Evolutionary conservation across 352 stramenopile species (phyloP).

Genomic region (Globisporangium ultimum): DNA sequence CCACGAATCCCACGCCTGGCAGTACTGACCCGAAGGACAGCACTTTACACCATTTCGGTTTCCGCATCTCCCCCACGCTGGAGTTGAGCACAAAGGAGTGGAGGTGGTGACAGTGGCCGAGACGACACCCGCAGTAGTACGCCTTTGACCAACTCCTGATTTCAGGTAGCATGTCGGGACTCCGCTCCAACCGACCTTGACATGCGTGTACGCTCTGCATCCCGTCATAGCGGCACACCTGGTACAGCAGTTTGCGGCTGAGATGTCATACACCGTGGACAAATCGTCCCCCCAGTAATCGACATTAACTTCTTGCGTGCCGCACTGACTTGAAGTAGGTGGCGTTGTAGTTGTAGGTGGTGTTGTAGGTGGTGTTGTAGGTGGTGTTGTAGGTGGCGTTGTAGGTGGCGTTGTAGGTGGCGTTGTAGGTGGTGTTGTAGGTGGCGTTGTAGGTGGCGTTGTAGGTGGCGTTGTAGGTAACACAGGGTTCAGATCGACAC

Average conservation of each 20-base stretch:
- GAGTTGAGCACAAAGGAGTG: background rate
- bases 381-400: background rate
- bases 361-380: too few species aligned
- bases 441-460: too few species aligned
- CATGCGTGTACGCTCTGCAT: constrained; percentile 54
- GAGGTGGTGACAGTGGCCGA: constrained; percentile 5
- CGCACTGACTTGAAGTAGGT: background rate
- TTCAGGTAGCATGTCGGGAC: constrained; percentile 16
- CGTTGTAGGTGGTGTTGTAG: too few species aligned
- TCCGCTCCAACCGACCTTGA: constrained; percentile 21
- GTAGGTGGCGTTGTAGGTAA: too few species aligned
- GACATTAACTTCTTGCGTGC: constrained; percentile 9
- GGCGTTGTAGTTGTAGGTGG: background rate
- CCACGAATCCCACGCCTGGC: constrained; percentile 32
- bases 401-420: background rate
- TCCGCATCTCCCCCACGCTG: constrained; percentile 1
- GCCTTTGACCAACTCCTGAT: background rate
- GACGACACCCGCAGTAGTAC: background rate
- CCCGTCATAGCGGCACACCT: constrained; percentile 11
- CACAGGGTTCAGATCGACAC: background rate
- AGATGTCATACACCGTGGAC: constrained; percentile 4
- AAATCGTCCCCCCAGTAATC: constrained; percentile 13
- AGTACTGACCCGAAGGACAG: constrained; percentile 7
- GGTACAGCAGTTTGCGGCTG: constrained; percentile 6
- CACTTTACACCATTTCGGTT: background rate